These are phyloP conservation scores for Xylariaceae sp. DNA, from an alignment of 2,329 filamentous ascomycete species.

Conservation along the genomic window DNA sequence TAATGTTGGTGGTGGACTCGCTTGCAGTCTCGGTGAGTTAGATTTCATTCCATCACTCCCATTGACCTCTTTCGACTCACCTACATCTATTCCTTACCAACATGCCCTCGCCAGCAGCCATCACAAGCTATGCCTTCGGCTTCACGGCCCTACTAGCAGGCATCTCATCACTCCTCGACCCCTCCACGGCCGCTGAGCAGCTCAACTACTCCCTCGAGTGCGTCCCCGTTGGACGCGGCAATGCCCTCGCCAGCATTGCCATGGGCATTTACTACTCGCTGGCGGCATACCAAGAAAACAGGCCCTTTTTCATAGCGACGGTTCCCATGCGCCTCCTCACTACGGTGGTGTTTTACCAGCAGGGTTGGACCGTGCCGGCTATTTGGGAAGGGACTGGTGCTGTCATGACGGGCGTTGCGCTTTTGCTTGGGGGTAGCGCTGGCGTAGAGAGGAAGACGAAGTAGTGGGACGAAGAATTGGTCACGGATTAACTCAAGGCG, in stretches of 20 bases:
- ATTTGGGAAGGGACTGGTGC: conserved; percentile 31
- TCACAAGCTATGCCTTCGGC: conserved; percentile 26
- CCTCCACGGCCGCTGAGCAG: conserved; percentile 12
- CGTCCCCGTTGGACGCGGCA: conserved; percentile 20
- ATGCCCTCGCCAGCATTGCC: conserved; percentile 28
- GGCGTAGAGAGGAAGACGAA: neutral
- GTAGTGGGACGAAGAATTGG: neutral
- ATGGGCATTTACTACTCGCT: conserved; percentile 34
- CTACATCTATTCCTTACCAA: neutral
- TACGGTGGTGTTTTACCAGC: conserved; percentile 27
- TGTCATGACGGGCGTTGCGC: conserved; percentile 16
- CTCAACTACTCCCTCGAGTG: conserved; percentile 13
- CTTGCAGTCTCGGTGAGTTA: too few relatives aligned
- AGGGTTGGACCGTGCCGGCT: conserved; percentile 27
- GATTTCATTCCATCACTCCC: conserved; percentile 4
- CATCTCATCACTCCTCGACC: conserved; percentile 16
- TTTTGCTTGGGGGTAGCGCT: neutral
- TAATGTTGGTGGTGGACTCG: too few relatives aligned
- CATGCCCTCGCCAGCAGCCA: conserved; percentile 15
- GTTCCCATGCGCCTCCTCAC: conserved; percentile 32
- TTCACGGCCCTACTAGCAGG: conserved; percentile 23
- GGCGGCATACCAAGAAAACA: conserved; percentile 32
- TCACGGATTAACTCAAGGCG: neutral
- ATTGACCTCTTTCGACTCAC: conserved; percentile 12
- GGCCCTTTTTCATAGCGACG: conserved; percentile 28